Evolutionary conservation across 371 early-diverging fungal species (phyloP), one percentile per base, ranked within the genome.

Genomic region (Mucor mucedo): DNA sequence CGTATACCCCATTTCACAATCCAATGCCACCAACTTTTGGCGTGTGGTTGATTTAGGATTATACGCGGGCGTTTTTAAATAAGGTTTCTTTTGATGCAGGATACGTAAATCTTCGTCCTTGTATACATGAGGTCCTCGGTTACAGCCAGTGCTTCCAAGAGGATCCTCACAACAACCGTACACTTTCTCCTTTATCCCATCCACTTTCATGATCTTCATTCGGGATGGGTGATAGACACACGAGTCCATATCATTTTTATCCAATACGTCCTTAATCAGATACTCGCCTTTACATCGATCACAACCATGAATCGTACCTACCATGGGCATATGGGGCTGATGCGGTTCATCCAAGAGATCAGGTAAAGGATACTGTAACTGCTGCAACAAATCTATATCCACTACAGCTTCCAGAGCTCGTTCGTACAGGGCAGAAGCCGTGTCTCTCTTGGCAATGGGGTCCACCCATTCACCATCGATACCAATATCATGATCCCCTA

Each of bases 1-100:
- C 11, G 82, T 81, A 60, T 81, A 81, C 0, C 73, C 80, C 86
- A 81, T 81, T 50, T 81, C 82, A 67, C 82, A 81, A 66, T 81
- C 82, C 30, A 81, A 58, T 1, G 79, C 82, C 2, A 81, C 72
- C 10, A 85, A 28, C 2, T 48, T 21, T 41, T 53, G 40, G 41
- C 45, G 49, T 16, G 13, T 50, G 45, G 38, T 32, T 13, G 7
- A 21, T 32, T 32, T 13, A 45, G 27, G 30, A n/a, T 35, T 27
- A 4, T 29, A 4, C 8, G 5, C 14, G 0, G 84, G 82, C 30
- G 77, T 70, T 30, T 57, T 50, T 5, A 81, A 52, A 61, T 75
- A 86, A 0, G 80, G 84, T 27, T 72, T 79, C 28, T 82, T 80
- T 42, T 62, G 55, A 62, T 84, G 82, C 44, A 86, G 52, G 1